Evolutionary conservation across 2,329 filamentous ascomycete species (phyloP), one percentile per base, ranked within the genome.

Genomic region (Aspergillus japonicus): DNA sequence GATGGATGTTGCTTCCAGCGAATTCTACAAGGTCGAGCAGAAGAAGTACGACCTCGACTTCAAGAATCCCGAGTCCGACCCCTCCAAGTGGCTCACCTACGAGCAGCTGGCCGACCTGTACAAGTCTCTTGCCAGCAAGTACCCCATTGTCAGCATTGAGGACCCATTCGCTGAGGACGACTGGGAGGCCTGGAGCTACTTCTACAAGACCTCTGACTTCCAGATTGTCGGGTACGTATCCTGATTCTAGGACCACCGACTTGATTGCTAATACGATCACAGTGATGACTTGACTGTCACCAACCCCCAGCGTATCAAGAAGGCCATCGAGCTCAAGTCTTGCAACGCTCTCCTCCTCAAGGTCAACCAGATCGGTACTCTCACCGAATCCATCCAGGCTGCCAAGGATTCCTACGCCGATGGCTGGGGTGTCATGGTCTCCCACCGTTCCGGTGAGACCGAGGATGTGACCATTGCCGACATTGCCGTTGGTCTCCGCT

Each of bases 1-100:
- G 78, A 96, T 99, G 92, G 95, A 99, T 75, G 94, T 98, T 77
- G 95, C 95, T 68, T 97, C 95, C 68, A 96, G 91, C 85, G 95
- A 99, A 82, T 99, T 99, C 87, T 99, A 99, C 90, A 98, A 98
- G 85, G 81, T 84, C 73, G 91, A 95, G 55, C 94, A 83, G 78
- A 97, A 98, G 90, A 98, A 98, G 87, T 99, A 99, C 87, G 95
- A 99, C 78, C 87, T 99, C 68, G 95, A 98, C 89, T 99, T 98
- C 91, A 98, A 99, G 91, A 99, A 99, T 88, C 94, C 95, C 74
- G 89, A 98, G 66, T 95, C 90, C 79, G 95, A 99, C 84, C 86
- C 88, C 76, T 86, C 82, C 85, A 98, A 99, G 88, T 98, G 95
- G 95, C 85, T 99, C 85, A 96, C 91, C 71, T 98, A 98, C 82